Conservation (phyloP, 2,329 filamentous ascomycete genomes). For the Chalara sp. region DNA sequence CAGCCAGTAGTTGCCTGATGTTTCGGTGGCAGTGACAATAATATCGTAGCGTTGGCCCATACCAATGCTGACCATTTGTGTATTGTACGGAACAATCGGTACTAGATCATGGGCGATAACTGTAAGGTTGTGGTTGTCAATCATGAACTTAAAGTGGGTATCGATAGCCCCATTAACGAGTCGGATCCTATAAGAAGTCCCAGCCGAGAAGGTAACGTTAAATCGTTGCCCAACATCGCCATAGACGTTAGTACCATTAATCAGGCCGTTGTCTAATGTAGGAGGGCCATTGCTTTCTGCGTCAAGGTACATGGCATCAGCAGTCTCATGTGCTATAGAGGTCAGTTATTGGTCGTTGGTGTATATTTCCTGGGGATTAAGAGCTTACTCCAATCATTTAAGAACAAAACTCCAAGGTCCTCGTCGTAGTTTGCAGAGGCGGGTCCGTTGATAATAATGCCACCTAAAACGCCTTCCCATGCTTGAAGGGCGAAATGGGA, state of each 20-base stretch:
- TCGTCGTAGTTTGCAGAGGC: constrained; percentile 49
- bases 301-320: constrained; percentile 15
- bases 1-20: constrained; percentile 48
- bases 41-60: constrained; percentile 40
- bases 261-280: constrained; percentile 15
- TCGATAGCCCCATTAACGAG: constrained; percentile 37
- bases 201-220: constrained; percentile 29
- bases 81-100: constrained; percentile 10
- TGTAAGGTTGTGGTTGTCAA: constrained; percentile 46
- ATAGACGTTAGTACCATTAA: constrained; percentile 16
- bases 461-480: constrained; percentile 37
- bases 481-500: not conserved
- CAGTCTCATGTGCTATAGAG: constrained; percentile 11
- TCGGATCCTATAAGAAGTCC: constrained; percentile 36
- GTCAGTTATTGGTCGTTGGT: too few species aligned
- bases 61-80: constrained; percentile 46
- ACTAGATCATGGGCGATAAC: constrained; percentile 58
- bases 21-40: constrained; percentile 39
- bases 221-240: constrained; percentile 10
- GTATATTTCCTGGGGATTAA: too few species aligned
- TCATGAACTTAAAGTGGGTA: constrained; percentile 37
- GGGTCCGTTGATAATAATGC: constrained; percentile 54
- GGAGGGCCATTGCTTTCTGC: not conserved
- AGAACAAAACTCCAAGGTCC: constrained; percentile 22
- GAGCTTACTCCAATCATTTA: constrained; percentile 19